Percentiles rank a stretch among this genome's conserved stretches.
Conservation (phyloP, 2,329 filamentous ascomycete genomes). For the Aspergillus nomiae region DNA sequence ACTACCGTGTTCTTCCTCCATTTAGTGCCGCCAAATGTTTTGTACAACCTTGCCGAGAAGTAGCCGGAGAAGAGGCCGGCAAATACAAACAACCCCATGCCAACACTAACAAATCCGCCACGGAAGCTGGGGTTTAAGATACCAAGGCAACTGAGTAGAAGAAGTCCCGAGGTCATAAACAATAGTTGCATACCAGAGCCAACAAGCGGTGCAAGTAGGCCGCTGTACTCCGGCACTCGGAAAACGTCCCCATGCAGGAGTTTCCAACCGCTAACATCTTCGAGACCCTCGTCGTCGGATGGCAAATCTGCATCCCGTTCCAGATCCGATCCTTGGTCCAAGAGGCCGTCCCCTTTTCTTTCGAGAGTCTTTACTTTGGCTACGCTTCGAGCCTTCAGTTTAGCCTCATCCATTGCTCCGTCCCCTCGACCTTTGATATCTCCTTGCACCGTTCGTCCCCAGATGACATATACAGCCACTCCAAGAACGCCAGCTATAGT, state of each 20-base stretch:
- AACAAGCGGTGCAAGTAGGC: slow-evolving; percentile 75
- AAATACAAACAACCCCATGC: slow-evolving; percentile 78
- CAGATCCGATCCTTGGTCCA: slow-evolving; percentile 61
- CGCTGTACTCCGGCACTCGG: slow-evolving; percentile 68
- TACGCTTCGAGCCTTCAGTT: slow-evolving; percentile 48
- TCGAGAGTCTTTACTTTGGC: slow-evolving; percentile 49
- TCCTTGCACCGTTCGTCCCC: slow-evolving; percentile 74
- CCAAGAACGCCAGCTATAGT: slow-evolving; percentile 80
- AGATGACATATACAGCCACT: slow-evolving; percentile 76
- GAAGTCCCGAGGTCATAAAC: slow-evolving; percentile 74
- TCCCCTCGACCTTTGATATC: slow-evolving; percentile 78
- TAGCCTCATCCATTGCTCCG: slow-evolving; percentile 66
- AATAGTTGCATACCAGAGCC: slow-evolving; percentile 86
- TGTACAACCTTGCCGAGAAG: slow-evolving; percentile 80
- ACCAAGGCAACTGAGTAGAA: slow-evolving; percentile 73
- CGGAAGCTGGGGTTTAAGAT: slow-evolving; percentile 83
- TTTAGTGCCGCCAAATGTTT: slow-evolving; percentile 74
- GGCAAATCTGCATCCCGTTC: slow-evolving; percentile 57
- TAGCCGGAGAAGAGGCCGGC: slow-evolving; percentile 85
- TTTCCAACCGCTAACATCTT: slow-evolving; percentile 87
- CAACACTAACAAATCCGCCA: slow-evolving; percentile 86
- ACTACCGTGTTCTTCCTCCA: slow-evolving; percentile 76
- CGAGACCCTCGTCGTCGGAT: slow-evolving; percentile 71
- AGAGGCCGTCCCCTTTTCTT: slow-evolving; percentile 57
- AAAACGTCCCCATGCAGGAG: slow-evolving; percentile 87